These are phyloP conservation scores for Neofusicoccum umdonicola DNA, from an alignment of 2,329 filamentous ascomycete species.

Conservation along the genomic window DNA sequence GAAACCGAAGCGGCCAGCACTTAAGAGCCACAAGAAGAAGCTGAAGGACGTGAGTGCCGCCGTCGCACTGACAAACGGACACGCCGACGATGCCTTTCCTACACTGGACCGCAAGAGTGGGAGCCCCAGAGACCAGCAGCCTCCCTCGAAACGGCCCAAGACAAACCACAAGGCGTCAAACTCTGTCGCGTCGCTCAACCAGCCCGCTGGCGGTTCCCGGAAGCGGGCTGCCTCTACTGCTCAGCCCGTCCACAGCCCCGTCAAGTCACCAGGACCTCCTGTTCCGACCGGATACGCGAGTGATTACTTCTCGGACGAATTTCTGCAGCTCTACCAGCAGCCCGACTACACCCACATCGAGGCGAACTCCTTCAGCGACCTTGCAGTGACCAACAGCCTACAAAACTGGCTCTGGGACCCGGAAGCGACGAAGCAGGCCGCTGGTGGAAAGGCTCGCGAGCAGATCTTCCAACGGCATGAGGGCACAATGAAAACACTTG, in stretches of 20 bases:
- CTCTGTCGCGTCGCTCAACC: slow-evolving; percentile 68
- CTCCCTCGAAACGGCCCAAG: slow-evolving; percentile 75
- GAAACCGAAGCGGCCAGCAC: slow-evolving; percentile 69
- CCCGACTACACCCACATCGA: slow-evolving; percentile 55
- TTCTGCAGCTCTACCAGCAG: slow-evolving; percentile 70
- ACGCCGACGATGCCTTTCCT: slow-evolving; percentile 41
- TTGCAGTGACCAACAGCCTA: slow-evolving; percentile 71
- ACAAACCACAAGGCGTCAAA: slow-evolving; percentile 75
- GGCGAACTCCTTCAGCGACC: slow-evolving; percentile 74
- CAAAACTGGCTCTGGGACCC: slow-evolving; percentile 76
- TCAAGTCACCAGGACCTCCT: slow-evolving; percentile 68
- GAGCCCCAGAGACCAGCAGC: slow-evolving; percentile 53
- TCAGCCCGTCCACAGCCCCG: slow-evolving; percentile 52
- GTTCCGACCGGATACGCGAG: slow-evolving; percentile 59
- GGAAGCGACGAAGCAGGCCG: slow-evolving; percentile 64
- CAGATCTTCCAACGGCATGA: slow-evolving; percentile 70
- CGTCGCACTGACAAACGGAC: slow-evolving; percentile 63
- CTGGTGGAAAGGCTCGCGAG: slow-evolving; percentile 59
- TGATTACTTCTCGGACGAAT: slow-evolving; percentile 71
- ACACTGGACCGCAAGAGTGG: slow-evolving; percentile 48
- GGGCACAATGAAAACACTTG: slow-evolving; percentile 53
- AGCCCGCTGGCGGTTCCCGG: slow-evolving; percentile 59
- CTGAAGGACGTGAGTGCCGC: slow-evolving; percentile 62
- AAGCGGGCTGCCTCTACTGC: slow-evolving; percentile 59
- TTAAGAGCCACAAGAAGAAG: slow-evolving; percentile 89